Evolutionary conservation across 768 basidiomycete genomes (phyloP).

Genomic region (Melanogaster broomeanus): DNA sequence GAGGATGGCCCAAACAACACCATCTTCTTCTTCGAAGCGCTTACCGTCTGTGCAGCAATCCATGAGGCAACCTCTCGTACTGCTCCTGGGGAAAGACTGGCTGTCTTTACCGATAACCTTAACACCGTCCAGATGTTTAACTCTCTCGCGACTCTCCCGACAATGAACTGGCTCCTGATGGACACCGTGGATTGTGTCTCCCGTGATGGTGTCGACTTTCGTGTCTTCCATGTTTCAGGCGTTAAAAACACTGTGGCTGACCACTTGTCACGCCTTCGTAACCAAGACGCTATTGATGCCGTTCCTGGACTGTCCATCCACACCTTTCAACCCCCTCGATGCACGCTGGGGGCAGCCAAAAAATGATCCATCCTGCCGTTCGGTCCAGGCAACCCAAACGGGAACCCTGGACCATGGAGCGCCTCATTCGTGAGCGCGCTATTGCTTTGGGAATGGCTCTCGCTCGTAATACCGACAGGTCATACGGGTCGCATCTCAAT

Average conservation of each 20-base stretch:
- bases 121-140: conserved; percentile 39
- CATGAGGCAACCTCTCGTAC: background rate
- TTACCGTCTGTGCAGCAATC: background rate
- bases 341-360: conserved; percentile 26
- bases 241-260: conserved; percentile 28
- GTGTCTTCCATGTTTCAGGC: conserved; percentile 28
- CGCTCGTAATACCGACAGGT: conserved; percentile 10
- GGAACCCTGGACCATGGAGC: conserved; percentile 14
- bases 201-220: conserved; percentile 8
- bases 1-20: background rate
- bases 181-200: conserved; percentile 10
- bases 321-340: conserved; percentile 27
- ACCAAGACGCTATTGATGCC: conserved; percentile 7
- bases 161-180: conserved; percentile 18
- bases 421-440: conserved; percentile 12
- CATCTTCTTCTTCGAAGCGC: background rate
- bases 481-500: conserved; percentile 35
- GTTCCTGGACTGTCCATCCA: background rate
- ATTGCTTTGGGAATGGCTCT: conserved; percentile 27
- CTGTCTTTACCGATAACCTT: conserved; percentile 29
- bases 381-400: too few relatives aligned
- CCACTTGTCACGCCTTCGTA: conserved; percentile 17
- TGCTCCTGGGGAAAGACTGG: background rate
- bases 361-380: background rate
- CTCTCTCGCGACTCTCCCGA: conserved; percentile 11